A percentile compares a stretch with the other conserved stretches of the same genome.
phyloP scores from a whole-genome alignment of 495 filamentous ascomycete species.

The Chaetomium cochliodes region DNA sequence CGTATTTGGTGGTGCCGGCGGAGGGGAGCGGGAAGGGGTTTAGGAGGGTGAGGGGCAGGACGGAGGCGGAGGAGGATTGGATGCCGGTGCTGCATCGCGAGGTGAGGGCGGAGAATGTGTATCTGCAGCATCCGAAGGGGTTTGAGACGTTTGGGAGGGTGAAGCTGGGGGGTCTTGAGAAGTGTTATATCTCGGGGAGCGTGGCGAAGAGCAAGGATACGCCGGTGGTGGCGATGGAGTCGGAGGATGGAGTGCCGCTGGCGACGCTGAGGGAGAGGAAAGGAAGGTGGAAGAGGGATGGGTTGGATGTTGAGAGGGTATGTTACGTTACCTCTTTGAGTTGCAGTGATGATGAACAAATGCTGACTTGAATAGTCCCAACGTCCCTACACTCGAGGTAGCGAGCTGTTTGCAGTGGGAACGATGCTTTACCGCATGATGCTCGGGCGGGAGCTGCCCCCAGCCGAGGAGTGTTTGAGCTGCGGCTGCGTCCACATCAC shows the following conservation, averaged over 20 bases:
- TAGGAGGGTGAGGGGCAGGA: slow-evolving; percentile 10
- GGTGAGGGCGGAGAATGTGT: slow-evolving; percentile 45
- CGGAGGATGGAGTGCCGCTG: slow-evolving; percentile 8
- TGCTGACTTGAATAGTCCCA: slow-evolving; percentile 24
- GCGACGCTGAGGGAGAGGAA: slow-evolving; percentile 18
- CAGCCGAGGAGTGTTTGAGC: slow-evolving; percentile 32
- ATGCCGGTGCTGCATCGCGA: slow-evolving; percentile 47
- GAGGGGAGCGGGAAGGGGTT: not conserved
- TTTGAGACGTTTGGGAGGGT: slow-evolving; percentile 49
- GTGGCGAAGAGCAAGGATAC: slow-evolving; percentile 10
- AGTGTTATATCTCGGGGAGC: slow-evolving; percentile 37
- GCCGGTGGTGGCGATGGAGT: slow-evolving; percentile 20
- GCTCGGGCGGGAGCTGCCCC: slow-evolving; percentile 29
- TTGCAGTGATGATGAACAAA: not conserved
- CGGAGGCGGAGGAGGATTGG: slow-evolving; percentile 40
- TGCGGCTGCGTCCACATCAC: slow-evolving; percentile 30
- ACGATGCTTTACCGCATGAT: slow-evolving; percentile 43
- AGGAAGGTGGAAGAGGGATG: slow-evolving; percentile 7
- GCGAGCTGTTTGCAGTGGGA: slow-evolving; percentile 41
- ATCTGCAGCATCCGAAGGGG: slow-evolving; percentile 44
- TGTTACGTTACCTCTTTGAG: not conserved
- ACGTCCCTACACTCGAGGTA: slow-evolving; percentile 34
- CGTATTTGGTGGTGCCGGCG: slow-evolving; percentile 11
- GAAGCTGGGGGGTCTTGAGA: slow-evolving; percentile 48
- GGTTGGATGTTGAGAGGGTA: slow-evolving; percentile 17